These are phyloP conservation scores for Talaromyces sp. DNA, from an alignment of 2,329 filamentous ascomycete genomes.

Conservation along the genomic window DNA sequence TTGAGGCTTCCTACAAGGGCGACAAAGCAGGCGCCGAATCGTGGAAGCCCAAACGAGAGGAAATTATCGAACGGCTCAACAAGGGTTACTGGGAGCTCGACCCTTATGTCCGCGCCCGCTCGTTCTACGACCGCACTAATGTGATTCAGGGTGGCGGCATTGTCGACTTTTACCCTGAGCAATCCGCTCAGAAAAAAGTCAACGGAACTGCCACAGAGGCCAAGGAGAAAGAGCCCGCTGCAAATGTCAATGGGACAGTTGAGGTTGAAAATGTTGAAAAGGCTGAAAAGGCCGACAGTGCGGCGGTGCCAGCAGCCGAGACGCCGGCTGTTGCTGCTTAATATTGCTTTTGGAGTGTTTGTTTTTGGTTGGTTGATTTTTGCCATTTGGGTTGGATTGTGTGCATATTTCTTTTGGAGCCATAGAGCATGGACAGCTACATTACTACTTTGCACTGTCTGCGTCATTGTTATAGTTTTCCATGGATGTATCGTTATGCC, in stretches of 20 bases:
- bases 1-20: slow-evolving; percentile 47
- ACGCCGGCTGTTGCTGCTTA: not conserved
- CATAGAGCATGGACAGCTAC: not conserved
- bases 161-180: slow-evolving; percentile 62
- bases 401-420: not conserved
- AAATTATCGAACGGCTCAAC: slow-evolving; percentile 58
- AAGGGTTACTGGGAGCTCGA: slow-evolving; percentile 86
- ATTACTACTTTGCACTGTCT: not conserved
- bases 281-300: not conserved
- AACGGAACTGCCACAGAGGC: not conserved
- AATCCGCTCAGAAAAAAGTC: not conserved
- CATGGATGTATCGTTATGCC: not conserved
- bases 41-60: slow-evolving; percentile 54
- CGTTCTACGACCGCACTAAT: slow-evolving; percentile 77
- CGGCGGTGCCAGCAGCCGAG: not conserved
- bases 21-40: slow-evolving; percentile 41
- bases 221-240: not conserved
- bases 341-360: not conserved
- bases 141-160: slow-evolving; percentile 63
- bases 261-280: not conserved
- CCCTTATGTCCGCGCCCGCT: slow-evolving; percentile 75
- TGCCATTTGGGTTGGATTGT: not conserved
- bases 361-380: not conserved
- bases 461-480: not conserved
- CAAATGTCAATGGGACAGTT: not conserved